Percentiles rank a stretch among this genome's conserved stretches.
Evolutionary conservation across 768 basidiomycete species (phyloP).

Genomic region (Suillus subalutaceus): DNA sequence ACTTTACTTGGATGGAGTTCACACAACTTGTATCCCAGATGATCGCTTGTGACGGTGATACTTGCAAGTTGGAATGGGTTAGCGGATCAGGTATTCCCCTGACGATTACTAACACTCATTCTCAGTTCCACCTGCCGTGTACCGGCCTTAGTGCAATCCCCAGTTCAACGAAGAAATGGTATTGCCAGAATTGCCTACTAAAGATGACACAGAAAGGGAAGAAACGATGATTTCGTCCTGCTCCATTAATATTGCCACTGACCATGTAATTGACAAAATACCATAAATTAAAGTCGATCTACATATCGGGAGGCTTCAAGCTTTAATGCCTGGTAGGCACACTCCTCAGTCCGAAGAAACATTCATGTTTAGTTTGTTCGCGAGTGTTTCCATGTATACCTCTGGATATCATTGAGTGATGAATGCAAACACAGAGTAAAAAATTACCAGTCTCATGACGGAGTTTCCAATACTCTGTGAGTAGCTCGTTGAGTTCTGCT

Average conservation of each 20-base stretch:
- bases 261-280: background rate
- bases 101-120: conserved; percentile 4
- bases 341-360: conserved; percentile 32
- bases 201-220: conserved; percentile 40
- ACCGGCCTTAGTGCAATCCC: conserved; percentile 62
- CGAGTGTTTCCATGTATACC: conserved; percentile 85
- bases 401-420: conserved; percentile 44
- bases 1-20: conserved; percentile 16
- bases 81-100: conserved; percentile 30
- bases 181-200: conserved; percentile 62
- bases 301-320: too few species aligned
- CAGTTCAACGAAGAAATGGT: conserved; percentile 63
- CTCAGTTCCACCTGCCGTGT: conserved; percentile 77
- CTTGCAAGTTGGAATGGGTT: conserved; percentile 85
- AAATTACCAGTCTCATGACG: conserved; percentile 72
- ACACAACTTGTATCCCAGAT: conserved; percentile 49
- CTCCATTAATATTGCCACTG: background rate
- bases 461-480: conserved; percentile 83
- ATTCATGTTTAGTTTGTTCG: conserved; percentile 75
- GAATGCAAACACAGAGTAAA: conserved; percentile 2
- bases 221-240: conserved; percentile 21
- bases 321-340: background rate
- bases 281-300: background rate
- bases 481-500: conserved; percentile 75
- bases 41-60: conserved; percentile 80